Conservation (phyloP, 345 rosid genomes). For the Populus alba region DNA sequence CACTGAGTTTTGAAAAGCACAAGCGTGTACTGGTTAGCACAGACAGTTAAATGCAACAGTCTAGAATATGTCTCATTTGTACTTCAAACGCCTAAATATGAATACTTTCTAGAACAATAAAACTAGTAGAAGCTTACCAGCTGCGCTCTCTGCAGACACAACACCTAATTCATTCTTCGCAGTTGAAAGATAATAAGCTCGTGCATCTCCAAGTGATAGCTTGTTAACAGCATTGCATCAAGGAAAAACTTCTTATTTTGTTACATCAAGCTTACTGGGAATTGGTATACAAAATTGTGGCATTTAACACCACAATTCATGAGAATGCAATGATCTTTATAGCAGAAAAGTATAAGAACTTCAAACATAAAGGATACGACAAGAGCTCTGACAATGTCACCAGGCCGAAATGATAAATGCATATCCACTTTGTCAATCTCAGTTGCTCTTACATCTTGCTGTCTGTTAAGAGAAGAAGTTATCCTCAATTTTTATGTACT, state of each 20-base stretch:
- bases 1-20: too few relatives aligned
- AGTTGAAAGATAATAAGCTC: constrained; percentile 88
- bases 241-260: constrained; percentile 11
- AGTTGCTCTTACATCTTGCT: constrained; percentile 89
- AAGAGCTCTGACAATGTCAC: constrained; percentile 83
- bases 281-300: background rate
- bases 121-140: constrained; percentile 47
- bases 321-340: background rate
- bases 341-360: constrained; percentile 1
- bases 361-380: constrained; percentile 68
- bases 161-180: constrained; percentile 91
- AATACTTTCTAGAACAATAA: background rate
- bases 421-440: constrained; percentile 92
- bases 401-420: constrained; percentile 76
- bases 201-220: constrained; percentile 95
- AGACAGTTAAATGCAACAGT: too few relatives aligned
- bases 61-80: background rate
- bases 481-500: background rate
- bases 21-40: too few relatives aligned
- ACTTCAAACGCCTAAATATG: background rate
- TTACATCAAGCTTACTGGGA: background rate
- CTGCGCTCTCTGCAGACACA: constrained; percentile 76
- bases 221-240: constrained; percentile 25
- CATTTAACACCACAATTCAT: background rate
- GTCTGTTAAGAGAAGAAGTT: constrained; percentile 42